Evolutionary conservation across 2,329 filamentous ascomycete genomes (phyloP).

Genomic region (Neocucurbitaria cava): DNA sequence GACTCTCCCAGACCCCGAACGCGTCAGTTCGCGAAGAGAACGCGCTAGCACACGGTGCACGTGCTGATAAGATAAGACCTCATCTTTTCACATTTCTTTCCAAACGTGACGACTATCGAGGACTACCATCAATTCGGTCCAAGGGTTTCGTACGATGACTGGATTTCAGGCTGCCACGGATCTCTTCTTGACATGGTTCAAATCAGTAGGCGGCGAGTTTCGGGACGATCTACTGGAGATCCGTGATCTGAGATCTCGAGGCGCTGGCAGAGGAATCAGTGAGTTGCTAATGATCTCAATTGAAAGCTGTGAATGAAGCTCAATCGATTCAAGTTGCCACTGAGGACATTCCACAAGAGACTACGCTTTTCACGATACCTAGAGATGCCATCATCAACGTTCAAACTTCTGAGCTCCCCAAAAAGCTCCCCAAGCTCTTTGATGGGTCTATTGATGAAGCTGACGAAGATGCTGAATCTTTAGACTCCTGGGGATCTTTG

Average conservation of each 20-base stretch:
- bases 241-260: conserved; percentile 22
- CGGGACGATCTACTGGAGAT: conserved; percentile 30
- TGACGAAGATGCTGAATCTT: conserved; percentile 20
- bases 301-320: neutral
- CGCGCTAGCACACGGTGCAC: conserved; percentile 2
- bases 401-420: conserved; percentile 23
- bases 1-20: too few relatives aligned
- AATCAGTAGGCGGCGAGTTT: conserved; percentile 25
- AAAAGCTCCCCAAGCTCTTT: conserved; percentile 24
- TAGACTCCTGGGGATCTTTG: conserved; percentile 29
- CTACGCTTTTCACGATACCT: conserved; percentile 28
- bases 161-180: conserved; percentile 25
- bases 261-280: conserved; percentile 33
- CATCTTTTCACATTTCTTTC: neutral
- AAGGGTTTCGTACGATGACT: conserved; percentile 8
- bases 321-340: conserved; percentile 15
- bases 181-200: conserved; percentile 29
- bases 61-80: conserved; percentile 7
- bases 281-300: neutral
- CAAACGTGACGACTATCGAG: neutral
- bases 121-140: neutral
- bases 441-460: conserved; percentile 17
- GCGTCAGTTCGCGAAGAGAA: too few relatives aligned
- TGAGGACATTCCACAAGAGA: conserved; percentile 22
- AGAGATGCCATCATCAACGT: conserved; percentile 28